A percentile compares a stretch with the other conserved stretches of the same genome.
These are phyloP conservation scores for Trifolium pratense DNA, from an alignment of 306 rosid genomes.

Conservation along the genomic window DNA sequence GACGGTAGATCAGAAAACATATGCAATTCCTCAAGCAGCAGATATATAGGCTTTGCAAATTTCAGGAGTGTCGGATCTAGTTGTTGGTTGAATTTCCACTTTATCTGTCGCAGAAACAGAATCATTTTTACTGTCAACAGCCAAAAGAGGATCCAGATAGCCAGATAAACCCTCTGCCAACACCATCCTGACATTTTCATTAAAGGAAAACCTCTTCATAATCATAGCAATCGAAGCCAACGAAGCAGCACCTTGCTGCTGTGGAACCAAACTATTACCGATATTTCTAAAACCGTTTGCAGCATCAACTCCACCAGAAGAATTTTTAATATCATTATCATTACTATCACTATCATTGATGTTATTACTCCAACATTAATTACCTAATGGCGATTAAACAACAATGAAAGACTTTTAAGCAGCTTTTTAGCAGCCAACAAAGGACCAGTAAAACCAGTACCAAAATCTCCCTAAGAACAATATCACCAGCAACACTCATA, in stretches of 20 bases:
- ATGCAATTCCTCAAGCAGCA: constrained; percentile 71
- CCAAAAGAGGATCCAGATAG: constrained; percentile 42
- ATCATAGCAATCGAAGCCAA: constrained; percentile 37
- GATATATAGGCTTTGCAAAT: constrained; percentile 71
- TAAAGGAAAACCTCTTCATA: constrained; percentile 49
- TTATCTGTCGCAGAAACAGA: constrained; percentile 39
- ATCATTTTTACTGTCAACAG: constrained; percentile 32
- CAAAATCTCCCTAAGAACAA: constrained; percentile 71
- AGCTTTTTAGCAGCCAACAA: constrained; percentile 64
- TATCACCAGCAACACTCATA: constrained; percentile 62
- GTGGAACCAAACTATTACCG: constrained; percentile 65
- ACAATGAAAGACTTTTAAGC: constrained; percentile 49
- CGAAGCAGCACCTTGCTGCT: constrained; percentile 47
- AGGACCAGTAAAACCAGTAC: constrained; percentile 69
- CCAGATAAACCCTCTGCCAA: constrained; percentile 53
- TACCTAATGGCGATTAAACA: constrained; percentile 54
- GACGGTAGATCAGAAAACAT: constrained; percentile 65
- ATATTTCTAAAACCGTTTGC: constrained; percentile 48
- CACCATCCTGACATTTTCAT: constrained; percentile 49
- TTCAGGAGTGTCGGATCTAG: constrained; percentile 57
- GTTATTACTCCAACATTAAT: constrained; percentile 33
- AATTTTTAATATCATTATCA: not conserved
- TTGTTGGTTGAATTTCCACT: constrained; percentile 47
- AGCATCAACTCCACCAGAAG: constrained; percentile 41
- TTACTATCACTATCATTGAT: not conserved